These are phyloP conservation scores for Paraphaeosphaeria sporulosa DNA, from an alignment of 2,329 filamentous ascomycete species.

Conservation along the genomic window DNA sequence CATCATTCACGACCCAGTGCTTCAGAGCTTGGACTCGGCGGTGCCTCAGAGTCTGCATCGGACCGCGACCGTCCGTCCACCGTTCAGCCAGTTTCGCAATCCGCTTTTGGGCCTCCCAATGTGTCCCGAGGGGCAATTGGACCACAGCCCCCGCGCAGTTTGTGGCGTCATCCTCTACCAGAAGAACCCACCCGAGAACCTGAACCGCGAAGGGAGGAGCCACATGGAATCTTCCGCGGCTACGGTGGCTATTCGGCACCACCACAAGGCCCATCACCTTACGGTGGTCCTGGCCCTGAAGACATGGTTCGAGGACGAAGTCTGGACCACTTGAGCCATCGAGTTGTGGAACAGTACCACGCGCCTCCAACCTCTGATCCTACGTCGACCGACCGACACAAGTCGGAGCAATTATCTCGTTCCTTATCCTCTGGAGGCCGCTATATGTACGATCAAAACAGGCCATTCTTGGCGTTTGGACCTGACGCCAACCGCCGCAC, in stretches of 20 bases:
- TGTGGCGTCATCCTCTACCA: conserved; percentile 42
- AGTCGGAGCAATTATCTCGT: conserved; percentile 43
- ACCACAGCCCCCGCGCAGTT: conserved; percentile 31
- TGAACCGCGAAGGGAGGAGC: conserved; percentile 43
- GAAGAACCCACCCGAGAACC: conserved; percentile 36
- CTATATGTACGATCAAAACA: conserved; percentile 55
- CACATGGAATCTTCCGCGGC: conserved; percentile 34
- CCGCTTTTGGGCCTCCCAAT: conserved; percentile 47
- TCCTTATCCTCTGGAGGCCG: conserved; percentile 45
- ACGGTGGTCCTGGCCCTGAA: conserved; percentile 32
- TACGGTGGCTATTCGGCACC: conserved; percentile 42
- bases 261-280: conserved; percentile 32
- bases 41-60: conserved; percentile 24
- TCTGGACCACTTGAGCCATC: conserved; percentile 41
- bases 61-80: conserved; percentile 47
- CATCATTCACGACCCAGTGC: conserved; percentile 44
- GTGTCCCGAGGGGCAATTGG: conserved; percentile 30
- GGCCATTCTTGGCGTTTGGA: conserved; percentile 75
- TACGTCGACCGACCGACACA: conserved; percentile 42
- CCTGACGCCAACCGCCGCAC: conserved; percentile 79
- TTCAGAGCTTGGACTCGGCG: conserved; percentile 37
- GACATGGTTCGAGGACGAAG: conserved; percentile 44
- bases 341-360: conserved; percentile 49
- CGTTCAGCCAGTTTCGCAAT: conserved; percentile 50
- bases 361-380: conserved; percentile 50